phyloP scores from a whole-genome alignment of 2,329 filamentous ascomycete genomes.

The Paracorniculantispora psalliotae region DNA sequence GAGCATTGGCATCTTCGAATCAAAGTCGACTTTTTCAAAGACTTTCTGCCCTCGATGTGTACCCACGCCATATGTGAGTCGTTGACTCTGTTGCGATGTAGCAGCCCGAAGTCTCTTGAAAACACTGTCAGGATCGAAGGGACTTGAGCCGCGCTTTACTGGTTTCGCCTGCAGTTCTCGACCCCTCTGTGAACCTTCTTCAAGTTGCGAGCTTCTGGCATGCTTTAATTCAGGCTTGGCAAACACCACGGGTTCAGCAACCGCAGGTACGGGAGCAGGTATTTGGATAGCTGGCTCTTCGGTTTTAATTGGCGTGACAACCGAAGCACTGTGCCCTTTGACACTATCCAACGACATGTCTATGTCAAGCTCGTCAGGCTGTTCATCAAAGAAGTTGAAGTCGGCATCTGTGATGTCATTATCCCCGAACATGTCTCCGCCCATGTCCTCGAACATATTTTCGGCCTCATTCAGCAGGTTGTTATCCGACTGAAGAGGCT shows the following conservation, averaged over 20 bases:
- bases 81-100: conserved; percentile 23
- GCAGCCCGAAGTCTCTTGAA: conserved; percentile 54
- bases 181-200: conserved; percentile 31
- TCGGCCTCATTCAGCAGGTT: conserved; percentile 45
- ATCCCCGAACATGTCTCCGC: conserved; percentile 67
- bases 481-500: conserved; percentile 39
- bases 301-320: conserved; percentile 15
- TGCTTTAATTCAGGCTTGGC: conserved; percentile 57
- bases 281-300: conserved; percentile 16
- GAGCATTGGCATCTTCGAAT: conserved; percentile 46
- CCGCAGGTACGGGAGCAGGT: conserved; percentile 16
- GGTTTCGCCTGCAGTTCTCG: conserved; percentile 25
- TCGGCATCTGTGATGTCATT: conserved; percentile 75
- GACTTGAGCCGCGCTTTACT: conserved; percentile 50
- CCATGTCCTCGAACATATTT: conserved; percentile 64
- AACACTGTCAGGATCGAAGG: conserved; percentile 53
- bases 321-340: conserved; percentile 7
- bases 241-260: conserved; percentile 38
- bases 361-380: conserved; percentile 39
- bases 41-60: conserved; percentile 38
- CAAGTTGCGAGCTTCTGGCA: conserved; percentile 48
- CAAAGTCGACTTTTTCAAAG: conserved; percentile 52
- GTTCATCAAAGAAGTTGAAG: conserved; percentile 77
- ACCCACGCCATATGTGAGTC: conserved; percentile 19
- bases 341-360: conserved; percentile 27